Percentiles rank a stretch among this genome's conserved stretches.
Evolutionary conservation across 768 basidiomycete species (phyloP).

Genomic region (Kwoniella europaea): DNA sequence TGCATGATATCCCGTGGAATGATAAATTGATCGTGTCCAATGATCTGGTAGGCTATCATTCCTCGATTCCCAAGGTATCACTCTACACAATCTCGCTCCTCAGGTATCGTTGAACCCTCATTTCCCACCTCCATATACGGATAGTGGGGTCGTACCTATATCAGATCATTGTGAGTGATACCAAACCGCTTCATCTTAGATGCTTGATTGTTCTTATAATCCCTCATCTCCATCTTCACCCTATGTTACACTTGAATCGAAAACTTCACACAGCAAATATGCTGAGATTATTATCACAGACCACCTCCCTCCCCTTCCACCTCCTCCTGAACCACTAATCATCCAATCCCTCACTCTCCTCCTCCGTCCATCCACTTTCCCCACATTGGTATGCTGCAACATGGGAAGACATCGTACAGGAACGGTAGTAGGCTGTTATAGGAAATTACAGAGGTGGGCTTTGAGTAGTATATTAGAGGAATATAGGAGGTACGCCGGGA

Average conservation of each 20-base stretch:
- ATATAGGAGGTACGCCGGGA: conserved; percentile 58
- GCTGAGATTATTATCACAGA: conserved; percentile 23
- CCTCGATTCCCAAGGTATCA: conserved; percentile 54
- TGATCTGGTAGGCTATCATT: too few relatives aligned
- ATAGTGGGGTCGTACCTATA: conserved; percentile 47
- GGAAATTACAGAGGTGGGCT: conserved; percentile 59
- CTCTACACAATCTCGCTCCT: conserved; percentile 55
- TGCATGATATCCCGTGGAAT: too few relatives aligned
- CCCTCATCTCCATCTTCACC: too few relatives aligned
- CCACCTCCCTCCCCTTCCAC: conserved; percentile 52
- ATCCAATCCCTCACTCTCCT: conserved; percentile 58
- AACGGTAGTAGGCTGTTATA: conserved; percentile 56
- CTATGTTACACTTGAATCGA: too few relatives aligned
- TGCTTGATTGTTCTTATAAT: too few relatives aligned
- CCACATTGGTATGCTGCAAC: conserved; percentile 57
- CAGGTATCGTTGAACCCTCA: conserved; percentile 52
- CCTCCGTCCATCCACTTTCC: conserved; percentile 55
- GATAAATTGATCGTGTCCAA: too few relatives aligned
- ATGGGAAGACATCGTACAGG: conserved; percentile 58
- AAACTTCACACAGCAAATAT: background rate
- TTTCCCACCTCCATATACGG: conserved; percentile 51
- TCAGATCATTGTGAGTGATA: conserved; percentile 42
- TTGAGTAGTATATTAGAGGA: conserved; percentile 57
- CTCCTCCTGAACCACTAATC: conserved; percentile 58
- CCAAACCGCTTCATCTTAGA: background rate